Conservation (phyloP, 169 alveolate genomes). For the Eimeria necatrix region DNA sequence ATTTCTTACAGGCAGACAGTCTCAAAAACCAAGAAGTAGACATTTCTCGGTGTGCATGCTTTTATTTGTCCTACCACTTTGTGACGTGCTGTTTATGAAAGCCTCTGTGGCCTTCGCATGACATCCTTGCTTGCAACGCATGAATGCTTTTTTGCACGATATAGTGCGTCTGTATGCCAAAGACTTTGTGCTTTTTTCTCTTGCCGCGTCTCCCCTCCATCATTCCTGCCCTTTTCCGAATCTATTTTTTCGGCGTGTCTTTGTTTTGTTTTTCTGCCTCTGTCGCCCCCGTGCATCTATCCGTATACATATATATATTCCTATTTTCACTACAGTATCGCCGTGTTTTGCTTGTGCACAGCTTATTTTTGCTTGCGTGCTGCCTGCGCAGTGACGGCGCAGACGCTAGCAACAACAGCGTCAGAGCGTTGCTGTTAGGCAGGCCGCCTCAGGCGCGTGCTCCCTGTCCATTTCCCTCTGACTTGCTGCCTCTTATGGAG, state of each 20-base stretch:
- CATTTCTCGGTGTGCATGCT: neutral
- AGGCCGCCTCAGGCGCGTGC: slow-evolving; percentile 46
- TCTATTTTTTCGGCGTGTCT: neutral
- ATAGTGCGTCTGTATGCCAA: neutral
- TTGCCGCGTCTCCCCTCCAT: neutral
- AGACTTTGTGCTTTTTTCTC: neutral
- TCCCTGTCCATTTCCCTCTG: slow-evolving; percentile 30
- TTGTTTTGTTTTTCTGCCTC: neutral
- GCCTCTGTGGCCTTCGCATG: too few species aligned
- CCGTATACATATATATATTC: neutral
- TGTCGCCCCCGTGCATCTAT: neutral
- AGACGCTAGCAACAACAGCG: neutral
- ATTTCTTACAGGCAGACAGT: slow-evolving; percentile 23
- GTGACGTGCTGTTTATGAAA: too few species aligned
- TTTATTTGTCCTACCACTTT: neutral
- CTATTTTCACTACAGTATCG: neutral
- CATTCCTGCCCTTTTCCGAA: neutral
- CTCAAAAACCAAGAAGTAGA: slow-evolving; percentile 1
- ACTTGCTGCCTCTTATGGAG: slow-evolving; percentile 87
- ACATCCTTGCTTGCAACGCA: too few species aligned
- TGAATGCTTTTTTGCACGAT: neutral
- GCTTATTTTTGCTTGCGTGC: neutral
- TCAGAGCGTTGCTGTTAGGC: slow-evolving; percentile 28
- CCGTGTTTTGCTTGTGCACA: neutral
- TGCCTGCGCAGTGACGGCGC: neutral